Evolutionary conservation across 768 basidiomycete species (phyloP), one percentile per base, ranked within the genome.

Genomic region (Collybia nuda): DNA sequence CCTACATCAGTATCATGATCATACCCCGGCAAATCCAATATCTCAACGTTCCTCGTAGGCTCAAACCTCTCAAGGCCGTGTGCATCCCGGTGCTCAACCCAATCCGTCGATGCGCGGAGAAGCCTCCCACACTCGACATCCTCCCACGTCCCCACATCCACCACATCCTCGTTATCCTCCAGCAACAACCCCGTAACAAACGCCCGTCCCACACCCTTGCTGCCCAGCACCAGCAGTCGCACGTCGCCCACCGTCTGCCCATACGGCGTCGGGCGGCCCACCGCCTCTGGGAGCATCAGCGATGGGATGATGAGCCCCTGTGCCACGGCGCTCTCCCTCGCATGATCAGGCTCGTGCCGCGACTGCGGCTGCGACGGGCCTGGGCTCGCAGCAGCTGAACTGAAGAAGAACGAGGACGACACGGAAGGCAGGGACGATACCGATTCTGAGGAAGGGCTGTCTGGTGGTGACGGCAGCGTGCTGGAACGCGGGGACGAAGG

Each of bases 381-480:
- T 11, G 82, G 86, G 54, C 84, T 86, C 0, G 80, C 81, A 11
- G 84, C 84, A 0, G 79, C 83, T 8, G 86, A 88, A 26, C 85
- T 87, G 70, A 87, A 88, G 70, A 89, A 86, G 74, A 88, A 88
- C 0, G 85, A 86, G 1, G 85, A 87, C 15, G 82, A 79, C 11
- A 87, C 81, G 1, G 85, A 87, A 1, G 87, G 87, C 2, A 88
- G 71, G 5, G 87, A 88, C 1, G 87, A 88, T 36, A 82, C 68
- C 1, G 84, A 85, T 44, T 75, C 82, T 7, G 80, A 74, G 37
- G 79, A 75, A 1, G 77, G 86, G 59, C 85, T 86, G 59, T 80
- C 77, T 37, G 84, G 79, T 9, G 81, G 78, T 6, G 85, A 85
- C 15, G 80, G 80, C 38, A 77, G 65, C 2, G 71, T 66, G 53